Evolutionary conservation across 352 stramenopile species (phyloP), one percentile per base, ranked within the genome.

Genomic region (Phytopythium ostracodes): DNA sequence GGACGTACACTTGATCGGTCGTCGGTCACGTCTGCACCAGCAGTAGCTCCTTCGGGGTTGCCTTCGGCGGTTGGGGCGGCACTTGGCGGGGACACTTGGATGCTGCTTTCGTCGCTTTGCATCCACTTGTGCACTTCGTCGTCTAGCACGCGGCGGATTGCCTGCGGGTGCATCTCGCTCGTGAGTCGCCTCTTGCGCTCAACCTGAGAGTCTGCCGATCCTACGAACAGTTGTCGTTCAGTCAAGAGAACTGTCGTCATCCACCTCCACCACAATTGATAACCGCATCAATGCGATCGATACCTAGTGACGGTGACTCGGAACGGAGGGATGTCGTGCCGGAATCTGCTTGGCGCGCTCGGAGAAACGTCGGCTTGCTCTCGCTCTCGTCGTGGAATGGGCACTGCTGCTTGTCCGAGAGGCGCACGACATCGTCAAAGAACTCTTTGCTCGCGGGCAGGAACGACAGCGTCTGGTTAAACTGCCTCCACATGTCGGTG

Each of bases 111-210:
- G 33, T 89, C 78, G 2, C 67, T 74, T 33, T 89, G 64, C 57
- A 88, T 76, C 83, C 80, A 90, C 38, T 87, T 89, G 20, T 73
- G 66, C 0, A 84, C 83, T 72, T 89, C 79, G 51, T 83, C 79
- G 49, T 89, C 79, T 35, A 91, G 58, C 15, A 82, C 74, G 22
- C 72, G 75, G n/a, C 75, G 73, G 38, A 91, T 83, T 11, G 85
- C 85, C 53, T 87, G 78, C 6, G 85, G 83, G 44, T 94, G 85
- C 77, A 90, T 91, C 62, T 94, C 85, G 54, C 73, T 91, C 8
- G 83, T 90, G 56, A 82, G 59, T 11, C 76, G 79, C 11, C 85
- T 76, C 53, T 47, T 59, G n/a, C 36, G 53, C n/a, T 59, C 33
- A 22, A 44, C 53, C 22, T 31, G 35, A 1, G 53, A 46, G 53